A percentile compares a stretch with the other conserved stretches of the same genome.
These are phyloP conservation scores for Cylindrotheca closterium DNA, from an alignment of 108 stramenopile species.

Conservation along the genomic window DNA sequence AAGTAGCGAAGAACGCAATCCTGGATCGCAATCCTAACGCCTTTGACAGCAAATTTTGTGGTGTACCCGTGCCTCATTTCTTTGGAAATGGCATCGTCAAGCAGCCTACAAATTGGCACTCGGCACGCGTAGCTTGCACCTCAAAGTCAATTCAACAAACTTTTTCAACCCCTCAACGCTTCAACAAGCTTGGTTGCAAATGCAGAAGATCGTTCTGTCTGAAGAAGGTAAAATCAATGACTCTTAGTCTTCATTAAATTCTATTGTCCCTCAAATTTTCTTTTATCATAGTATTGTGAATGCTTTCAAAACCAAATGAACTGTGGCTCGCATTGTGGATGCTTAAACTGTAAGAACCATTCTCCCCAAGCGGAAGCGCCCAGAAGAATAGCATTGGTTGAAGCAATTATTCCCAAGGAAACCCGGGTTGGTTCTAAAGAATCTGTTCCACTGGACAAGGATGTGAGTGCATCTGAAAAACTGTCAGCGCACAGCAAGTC, in stretches of 20 bases:
- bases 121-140: background rate
- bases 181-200: conserved; percentile 83
- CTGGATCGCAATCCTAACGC: conserved; percentile 75
- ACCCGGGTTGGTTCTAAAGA: no score
- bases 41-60: conserved; percentile 70
- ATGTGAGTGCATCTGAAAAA: no score
- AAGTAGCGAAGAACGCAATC: conserved; percentile 44
- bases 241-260: background rate
- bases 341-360: conserved; percentile 39
- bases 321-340: conserved; percentile 83
- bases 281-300: conserved; percentile 73
- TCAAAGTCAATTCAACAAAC: background rate
- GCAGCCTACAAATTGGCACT: background rate
- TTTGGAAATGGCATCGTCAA: conserved; percentile 8
- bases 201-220: conserved; percentile 90
- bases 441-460: no score
- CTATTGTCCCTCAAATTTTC: background rate
- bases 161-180: conserved; percentile 9
- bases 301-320: conserved; percentile 80
- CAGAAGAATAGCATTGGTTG: background rate
- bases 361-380: conserved; percentile 1
- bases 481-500: background rate
- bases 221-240: conserved; percentile 57
- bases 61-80: conserved; percentile 3
- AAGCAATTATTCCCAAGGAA: background rate